phyloP scores from a whole-genome alignment of 176 grass and related monocot species.

The Tillandsia leiboldiana region DNA sequence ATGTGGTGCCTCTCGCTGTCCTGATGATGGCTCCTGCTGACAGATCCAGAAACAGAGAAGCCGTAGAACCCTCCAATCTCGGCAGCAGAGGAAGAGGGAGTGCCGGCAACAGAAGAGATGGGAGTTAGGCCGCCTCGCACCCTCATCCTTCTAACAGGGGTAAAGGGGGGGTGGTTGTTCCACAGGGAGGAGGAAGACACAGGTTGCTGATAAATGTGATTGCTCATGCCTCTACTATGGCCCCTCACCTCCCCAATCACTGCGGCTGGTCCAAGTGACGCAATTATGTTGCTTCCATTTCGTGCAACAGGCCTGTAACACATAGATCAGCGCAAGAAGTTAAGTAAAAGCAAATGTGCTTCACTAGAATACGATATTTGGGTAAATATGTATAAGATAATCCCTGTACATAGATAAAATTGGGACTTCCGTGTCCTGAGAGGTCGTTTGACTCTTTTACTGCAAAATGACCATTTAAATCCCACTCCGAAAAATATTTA shows the following conservation, averaged over 20 bases:
- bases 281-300: slow-evolving; percentile 46
- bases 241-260: slow-evolving; percentile 51
- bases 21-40: slow-evolving; percentile 30
- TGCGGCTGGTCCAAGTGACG: slow-evolving; percentile 41
- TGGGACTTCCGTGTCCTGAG: too few relatives aligned
- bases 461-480: too few relatives aligned
- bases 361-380: background rate
- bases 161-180: slow-evolving; percentile 23
- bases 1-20: slow-evolving; percentile 43
- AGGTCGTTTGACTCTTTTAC: too few relatives aligned
- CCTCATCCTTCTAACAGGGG: slow-evolving; percentile 53
- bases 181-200: slow-evolving; percentile 37
- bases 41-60: slow-evolving; percentile 36
- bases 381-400: background rate
- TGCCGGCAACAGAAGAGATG: slow-evolving; percentile 47
- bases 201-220: slow-evolving; percentile 50
- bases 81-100: slow-evolving; percentile 30
- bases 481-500: too few relatives aligned
- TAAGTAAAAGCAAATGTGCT: background rate
- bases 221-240: slow-evolving; percentile 40
- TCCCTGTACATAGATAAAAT: background rate
- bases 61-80: slow-evolving; percentile 47
- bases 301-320: slow-evolving; percentile 48
- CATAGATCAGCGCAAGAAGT: slow-evolving; percentile 1
- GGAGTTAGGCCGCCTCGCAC: slow-evolving; percentile 52